These are phyloP conservation scores for Senna siamea DNA, from an alignment of 306 rosid species.

Conservation along the genomic window DNA sequence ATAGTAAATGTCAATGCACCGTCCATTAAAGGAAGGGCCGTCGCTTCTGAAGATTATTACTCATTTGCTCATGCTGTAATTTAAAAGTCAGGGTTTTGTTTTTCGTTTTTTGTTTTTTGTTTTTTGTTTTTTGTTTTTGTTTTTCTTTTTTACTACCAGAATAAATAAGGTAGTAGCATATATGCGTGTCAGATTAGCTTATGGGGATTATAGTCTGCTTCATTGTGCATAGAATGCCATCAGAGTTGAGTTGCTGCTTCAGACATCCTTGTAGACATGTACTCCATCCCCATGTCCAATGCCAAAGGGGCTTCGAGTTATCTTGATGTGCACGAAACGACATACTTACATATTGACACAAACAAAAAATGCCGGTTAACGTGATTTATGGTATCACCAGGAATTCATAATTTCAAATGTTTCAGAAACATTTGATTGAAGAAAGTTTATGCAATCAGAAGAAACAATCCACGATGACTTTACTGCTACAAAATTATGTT, in stretches of 20 bases:
- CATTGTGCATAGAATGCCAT: conserved; percentile 17
- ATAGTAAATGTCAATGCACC: conserved; percentile 53
- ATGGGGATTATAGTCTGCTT: conserved; percentile 16
- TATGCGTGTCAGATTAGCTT: conserved; percentile 40
- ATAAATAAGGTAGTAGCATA: conserved; percentile 41
- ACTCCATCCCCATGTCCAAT: too few species aligned
- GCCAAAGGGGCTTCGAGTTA: too few species aligned
- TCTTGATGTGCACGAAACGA: neutral
- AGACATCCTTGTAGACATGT: neutral
- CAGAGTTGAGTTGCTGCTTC: neutral
- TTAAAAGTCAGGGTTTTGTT: conserved; percentile 42
- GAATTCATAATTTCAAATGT: neutral
- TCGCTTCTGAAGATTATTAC: conserved; percentile 46
- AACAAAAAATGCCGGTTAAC: neutral
- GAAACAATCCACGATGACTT: too few species aligned
- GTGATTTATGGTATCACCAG: neutral
- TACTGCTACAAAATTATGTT: too few species aligned
- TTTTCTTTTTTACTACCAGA: conserved; percentile 30
- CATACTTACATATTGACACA: neutral
- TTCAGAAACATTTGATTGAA: too few species aligned
- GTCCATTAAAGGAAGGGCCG: conserved; percentile 49
- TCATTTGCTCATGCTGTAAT: conserved; percentile 44
- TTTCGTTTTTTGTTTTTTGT: conserved; percentile 31
- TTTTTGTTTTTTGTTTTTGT: conserved; percentile 30
- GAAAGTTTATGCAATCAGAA: neutral